Evolutionary conservation across 306 rosid species (phyloP).

Genomic region (Fragaria nilgerrensis): DNA sequence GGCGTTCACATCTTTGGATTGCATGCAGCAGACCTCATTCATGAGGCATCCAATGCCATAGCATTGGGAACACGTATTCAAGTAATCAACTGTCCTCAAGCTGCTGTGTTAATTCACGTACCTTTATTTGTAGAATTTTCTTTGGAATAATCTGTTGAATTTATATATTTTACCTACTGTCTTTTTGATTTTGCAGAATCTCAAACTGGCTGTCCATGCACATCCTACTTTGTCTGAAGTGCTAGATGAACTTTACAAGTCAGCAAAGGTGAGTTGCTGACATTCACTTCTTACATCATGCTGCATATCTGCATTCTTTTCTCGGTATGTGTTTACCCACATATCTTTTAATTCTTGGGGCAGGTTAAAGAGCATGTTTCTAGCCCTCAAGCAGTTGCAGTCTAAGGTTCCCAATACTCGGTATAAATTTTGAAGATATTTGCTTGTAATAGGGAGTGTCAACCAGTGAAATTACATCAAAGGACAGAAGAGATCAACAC

Average conservation of each 20-base stretch:
- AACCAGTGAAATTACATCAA: conserved; percentile 28
- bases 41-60: conserved; percentile 96
- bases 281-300: conserved; percentile 8
- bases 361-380: conserved; percentile 71
- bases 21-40: conserved; percentile 99
- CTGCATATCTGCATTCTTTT: neutral
- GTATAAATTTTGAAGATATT: conserved; percentile 56
- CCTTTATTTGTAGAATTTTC: neutral
- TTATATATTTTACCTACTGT: neutral
- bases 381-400: conserved; percentile 74
- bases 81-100: conserved; percentile 31
- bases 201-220: conserved; percentile 86
- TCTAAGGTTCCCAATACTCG: conserved; percentile 53
- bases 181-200: conserved; percentile 54
- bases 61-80: conserved; percentile 88
- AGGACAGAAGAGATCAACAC: conserved; percentile 32
- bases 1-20: conserved; percentile 97
- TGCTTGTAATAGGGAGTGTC: conserved; percentile 61
- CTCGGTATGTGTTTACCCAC: conserved; percentile 13
- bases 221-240: conserved; percentile 98
- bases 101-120: neutral
- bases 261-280: conserved; percentile 75
- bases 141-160: neutral
- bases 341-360: conserved; percentile 28
- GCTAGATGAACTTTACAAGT: conserved; percentile 88